phyloP scores from a whole-genome alignment of 2,329 filamentous ascomycete species.

The Microdochium nivale region DNA sequence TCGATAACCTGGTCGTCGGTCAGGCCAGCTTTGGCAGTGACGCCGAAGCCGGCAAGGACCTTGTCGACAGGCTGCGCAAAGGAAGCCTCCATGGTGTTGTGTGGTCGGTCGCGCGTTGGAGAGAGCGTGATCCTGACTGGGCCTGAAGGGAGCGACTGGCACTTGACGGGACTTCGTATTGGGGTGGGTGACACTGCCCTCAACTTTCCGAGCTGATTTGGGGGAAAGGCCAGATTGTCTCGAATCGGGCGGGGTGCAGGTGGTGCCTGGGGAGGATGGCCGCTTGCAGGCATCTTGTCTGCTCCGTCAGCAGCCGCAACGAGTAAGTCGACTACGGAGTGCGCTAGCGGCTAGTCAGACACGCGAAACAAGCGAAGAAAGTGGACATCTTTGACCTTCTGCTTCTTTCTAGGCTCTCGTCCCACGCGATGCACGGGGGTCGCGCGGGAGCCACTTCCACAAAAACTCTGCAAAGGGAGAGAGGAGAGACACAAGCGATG shows the following conservation, averaged over 20 bases:
- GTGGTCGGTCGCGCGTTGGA: not conserved
- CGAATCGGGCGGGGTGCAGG: not conserved
- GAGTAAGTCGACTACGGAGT: too few species aligned
- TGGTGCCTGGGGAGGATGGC: not conserved
- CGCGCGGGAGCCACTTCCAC: too few species aligned
- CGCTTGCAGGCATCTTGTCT: not conserved
- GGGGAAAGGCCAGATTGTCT: not conserved
- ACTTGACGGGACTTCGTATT: too few species aligned
- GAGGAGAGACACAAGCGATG: too few species aligned
- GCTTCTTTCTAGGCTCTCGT: too few species aligned
- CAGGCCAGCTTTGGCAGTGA: slow-evolving; percentile 46
- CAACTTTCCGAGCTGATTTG: not conserved
- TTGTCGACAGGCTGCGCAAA: slow-evolving; percentile 48
- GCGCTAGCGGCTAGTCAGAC: too few species aligned
- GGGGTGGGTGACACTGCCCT: too few species aligned
- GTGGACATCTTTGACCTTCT: too few species aligned
- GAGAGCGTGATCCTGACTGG: not conserved
- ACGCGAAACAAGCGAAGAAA: too few species aligned
- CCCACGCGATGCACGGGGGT: too few species aligned
- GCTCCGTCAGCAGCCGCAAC: too few species aligned
- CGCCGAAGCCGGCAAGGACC: slow-evolving; percentile 50
- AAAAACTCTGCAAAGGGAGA: too few species aligned
- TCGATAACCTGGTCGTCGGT: slow-evolving; percentile 48
- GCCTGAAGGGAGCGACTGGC: not conserved
- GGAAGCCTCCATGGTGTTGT: slow-evolving; percentile 49